Evolutionary conservation across 768 basidiomycete genomes (phyloP).

Genomic region (Boletus pseudopeckii): DNA sequence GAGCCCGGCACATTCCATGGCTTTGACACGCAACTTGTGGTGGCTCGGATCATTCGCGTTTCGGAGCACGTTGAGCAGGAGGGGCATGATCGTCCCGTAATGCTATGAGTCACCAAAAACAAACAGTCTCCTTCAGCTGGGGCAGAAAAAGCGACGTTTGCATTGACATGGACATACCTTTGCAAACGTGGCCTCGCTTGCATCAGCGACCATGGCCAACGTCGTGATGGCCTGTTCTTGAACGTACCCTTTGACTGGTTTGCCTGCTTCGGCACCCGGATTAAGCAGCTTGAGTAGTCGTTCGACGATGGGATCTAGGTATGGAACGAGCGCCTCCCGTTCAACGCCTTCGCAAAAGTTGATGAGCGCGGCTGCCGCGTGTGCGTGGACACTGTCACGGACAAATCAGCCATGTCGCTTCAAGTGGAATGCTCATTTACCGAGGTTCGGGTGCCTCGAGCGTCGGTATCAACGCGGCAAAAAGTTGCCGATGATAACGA

Average conservation of each 20-base stretch:
- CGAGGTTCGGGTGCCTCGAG: conserved; percentile 73
- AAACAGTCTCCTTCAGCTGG: not conserved
- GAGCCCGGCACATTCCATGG: conserved; percentile 88
- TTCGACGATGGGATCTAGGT: conserved; percentile 77
- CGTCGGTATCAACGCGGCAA: conserved; percentile 66
- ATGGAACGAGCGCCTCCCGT: conserved; percentile 66
- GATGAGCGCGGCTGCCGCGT: conserved; percentile 83
- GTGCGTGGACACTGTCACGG: conserved; percentile 67
- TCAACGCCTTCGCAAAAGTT: conserved; percentile 90
- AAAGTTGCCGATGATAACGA: conserved; percentile 62
- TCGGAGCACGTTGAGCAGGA: conserved; percentile 69
- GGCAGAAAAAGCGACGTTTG: too few relatives aligned
- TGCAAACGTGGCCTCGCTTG: conserved; percentile 72
- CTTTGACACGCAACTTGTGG: conserved; percentile 68
- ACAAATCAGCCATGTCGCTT: conserved; percentile 1
- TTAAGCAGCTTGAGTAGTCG: conserved; percentile 56
- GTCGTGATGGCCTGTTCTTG: conserved; percentile 89
- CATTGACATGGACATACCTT: conserved; percentile 43
- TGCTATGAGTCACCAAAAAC: conserved; percentile 41
- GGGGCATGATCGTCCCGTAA: conserved; percentile 76
- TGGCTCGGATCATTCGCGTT: conserved; percentile 69
- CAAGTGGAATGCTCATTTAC: conserved; percentile 32
- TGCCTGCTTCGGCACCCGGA: conserved; percentile 43
- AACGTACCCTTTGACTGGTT: conserved; percentile 54
- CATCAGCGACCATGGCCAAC: conserved; percentile 85